phyloP scores from a whole-genome alignment of 805 yeast species.

The Nakazawaea sp. region DNA sequence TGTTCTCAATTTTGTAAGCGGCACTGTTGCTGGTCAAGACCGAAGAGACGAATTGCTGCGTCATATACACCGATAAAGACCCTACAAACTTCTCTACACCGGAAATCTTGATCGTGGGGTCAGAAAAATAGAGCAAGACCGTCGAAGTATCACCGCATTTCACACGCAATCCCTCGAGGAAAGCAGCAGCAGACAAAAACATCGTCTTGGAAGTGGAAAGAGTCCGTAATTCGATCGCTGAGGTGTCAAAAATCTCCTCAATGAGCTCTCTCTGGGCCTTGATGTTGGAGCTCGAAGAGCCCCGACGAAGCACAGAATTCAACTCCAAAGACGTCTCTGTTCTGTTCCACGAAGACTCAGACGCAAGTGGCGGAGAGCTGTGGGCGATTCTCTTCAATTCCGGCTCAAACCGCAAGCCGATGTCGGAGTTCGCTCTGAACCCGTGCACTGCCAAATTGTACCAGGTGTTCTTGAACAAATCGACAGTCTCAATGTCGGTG shows the following conservation, averaged over 20 bases:
- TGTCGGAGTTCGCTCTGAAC: constrained; percentile 51
- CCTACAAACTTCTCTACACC: constrained; percentile 67
- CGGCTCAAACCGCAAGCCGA: constrained; percentile 37
- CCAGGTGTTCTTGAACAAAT: constrained; percentile 84
- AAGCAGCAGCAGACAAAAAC: constrained; percentile 77
- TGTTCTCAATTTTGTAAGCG: constrained; percentile 48
- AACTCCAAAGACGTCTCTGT: constrained; percentile 89
- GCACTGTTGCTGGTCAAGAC: constrained; percentile 47
- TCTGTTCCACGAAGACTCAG: constrained; percentile 71
- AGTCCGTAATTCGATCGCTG: constrained; percentile 43
- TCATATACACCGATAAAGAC: constrained; percentile 52
- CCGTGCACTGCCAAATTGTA: constrained; percentile 92
- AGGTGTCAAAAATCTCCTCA: constrained; percentile 40
- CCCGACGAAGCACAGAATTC: constrained; percentile 84
- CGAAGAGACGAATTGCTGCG: constrained; percentile 46
- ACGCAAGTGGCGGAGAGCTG: constrained; percentile 81
- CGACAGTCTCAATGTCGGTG: constrained; percentile 42
- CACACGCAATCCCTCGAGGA: constrained; percentile 75
- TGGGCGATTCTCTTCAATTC: constrained; percentile 70
- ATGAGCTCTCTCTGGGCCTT: constrained; percentile 66
- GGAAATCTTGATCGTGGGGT: constrained; percentile 67
- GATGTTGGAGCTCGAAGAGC: constrained; percentile 76
- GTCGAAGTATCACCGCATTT: constrained; percentile 76
- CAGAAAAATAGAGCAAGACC: constrained; percentile 74
- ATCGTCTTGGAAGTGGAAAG: constrained; percentile 72